A percentile compares a stretch with the other conserved stretches of the same genome.
These are phyloP conservation scores for Leccinum ochraceum DNA, from an alignment of 768 basidiomycete genomes.

Conservation along the genomic window DNA sequence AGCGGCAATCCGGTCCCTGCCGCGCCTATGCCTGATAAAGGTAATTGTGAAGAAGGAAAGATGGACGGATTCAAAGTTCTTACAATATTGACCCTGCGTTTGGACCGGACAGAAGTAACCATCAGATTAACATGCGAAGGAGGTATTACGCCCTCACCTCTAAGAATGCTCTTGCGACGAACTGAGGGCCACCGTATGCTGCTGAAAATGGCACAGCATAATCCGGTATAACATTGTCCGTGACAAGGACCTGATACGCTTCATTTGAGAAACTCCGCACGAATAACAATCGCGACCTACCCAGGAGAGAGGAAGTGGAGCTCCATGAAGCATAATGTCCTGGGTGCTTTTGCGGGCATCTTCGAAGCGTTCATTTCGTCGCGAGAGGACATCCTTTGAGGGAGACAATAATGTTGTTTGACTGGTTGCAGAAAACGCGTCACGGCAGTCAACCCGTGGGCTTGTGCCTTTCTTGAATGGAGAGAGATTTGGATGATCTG, in stretches of 20 bases:
- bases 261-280: neutral
- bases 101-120: neutral
- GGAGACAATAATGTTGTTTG: neutral
- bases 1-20: slow-evolving; percentile 29
- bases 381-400: neutral
- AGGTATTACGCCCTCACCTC: slow-evolving; percentile 16
- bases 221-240: slow-evolving; percentile 30
- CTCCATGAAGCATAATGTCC: slow-evolving; percentile 18
- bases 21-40: slow-evolving; percentile 24
- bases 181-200: slow-evolving; percentile 27
- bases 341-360: slow-evolving; percentile 10
- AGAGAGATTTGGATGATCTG: slow-evolving; percentile 15
- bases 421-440: slow-evolving; percentile 15
- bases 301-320: slow-evolving; percentile 31
- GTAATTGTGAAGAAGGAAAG: neutral
- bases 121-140: neutral
- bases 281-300: slow-evolving; percentile 11
- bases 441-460: slow-evolving; percentile 24
- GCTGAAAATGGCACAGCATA: slow-evolving; percentile 31
- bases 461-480: slow-evolving; percentile 18
- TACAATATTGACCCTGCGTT: slow-evolving; percentile 29
- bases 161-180: slow-evolving; percentile 28
- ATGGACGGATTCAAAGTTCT: slow-evolving; percentile 1
- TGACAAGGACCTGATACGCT: slow-evolving; percentile 23
- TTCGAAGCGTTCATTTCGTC: slow-evolving; percentile 7